phyloP scores from a whole-genome alignment of 306 rosid species.

The Cucurbita moschata region DNA sequence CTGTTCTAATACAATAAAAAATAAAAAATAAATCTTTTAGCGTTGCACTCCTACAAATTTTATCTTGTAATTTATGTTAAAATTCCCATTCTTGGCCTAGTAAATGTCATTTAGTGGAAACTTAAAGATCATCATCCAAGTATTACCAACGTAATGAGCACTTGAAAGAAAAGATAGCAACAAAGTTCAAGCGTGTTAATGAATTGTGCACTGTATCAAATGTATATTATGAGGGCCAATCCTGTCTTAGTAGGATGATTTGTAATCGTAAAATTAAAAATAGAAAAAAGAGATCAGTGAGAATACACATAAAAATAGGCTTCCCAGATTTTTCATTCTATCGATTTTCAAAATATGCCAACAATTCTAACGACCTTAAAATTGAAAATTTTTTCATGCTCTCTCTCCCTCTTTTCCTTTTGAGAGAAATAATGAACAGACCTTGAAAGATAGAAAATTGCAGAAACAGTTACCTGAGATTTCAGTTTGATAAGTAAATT shows the following conservation, averaged over 20 bases:
- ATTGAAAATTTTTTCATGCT: neutral
- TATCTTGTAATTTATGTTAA: neutral
- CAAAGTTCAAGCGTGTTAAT: neutral
- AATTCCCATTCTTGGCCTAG: neutral
- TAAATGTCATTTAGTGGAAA: neutral
- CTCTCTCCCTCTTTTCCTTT: neutral
- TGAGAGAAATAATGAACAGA: neutral
- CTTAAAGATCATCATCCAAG: neutral
- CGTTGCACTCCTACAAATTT: too few relatives aligned
- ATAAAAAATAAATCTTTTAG: too few relatives aligned
- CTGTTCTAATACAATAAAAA: too few relatives aligned
- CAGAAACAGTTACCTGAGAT: slow-evolving; percentile 43
- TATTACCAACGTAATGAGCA: neutral
- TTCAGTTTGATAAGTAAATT: slow-evolving; percentile 81
- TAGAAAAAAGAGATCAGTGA: neutral
- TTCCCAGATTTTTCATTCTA: neutral
- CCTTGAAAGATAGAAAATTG: neutral
- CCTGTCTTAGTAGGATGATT: neutral
- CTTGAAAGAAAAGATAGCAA: neutral
- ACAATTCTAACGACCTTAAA: neutral
- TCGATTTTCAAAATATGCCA: neutral
- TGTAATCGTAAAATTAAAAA: neutral
- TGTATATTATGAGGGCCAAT: neutral
- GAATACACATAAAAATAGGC: neutral
- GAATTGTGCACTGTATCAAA: neutral